Evolutionary conservation across 805 yeast genomes (phyloP).

Genomic region (Saccharomyces paradoxus): DNA sequence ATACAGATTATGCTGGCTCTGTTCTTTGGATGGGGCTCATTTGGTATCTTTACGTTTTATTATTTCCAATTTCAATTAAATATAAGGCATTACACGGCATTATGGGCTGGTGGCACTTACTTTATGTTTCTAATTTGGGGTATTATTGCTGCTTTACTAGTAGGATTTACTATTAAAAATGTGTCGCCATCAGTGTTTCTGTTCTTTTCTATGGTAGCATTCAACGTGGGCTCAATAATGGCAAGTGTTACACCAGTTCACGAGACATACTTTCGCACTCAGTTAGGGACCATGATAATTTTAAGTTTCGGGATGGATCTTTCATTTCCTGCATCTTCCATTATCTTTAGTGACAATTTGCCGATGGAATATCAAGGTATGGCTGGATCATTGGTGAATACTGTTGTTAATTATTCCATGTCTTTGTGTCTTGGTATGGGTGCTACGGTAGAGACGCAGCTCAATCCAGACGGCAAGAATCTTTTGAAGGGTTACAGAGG

Average conservation of each 20-base stretch:
- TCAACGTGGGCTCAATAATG: constrained; percentile 46
- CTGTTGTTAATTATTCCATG: constrained; percentile 64
- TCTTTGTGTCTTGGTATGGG: constrained; percentile 65
- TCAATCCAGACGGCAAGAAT: constrained; percentile 22
- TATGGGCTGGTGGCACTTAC: constrained; percentile 41
- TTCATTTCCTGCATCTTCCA: constrained; percentile 67
- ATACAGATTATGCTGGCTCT: constrained; percentile 43
- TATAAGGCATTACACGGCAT: constrained; percentile 40
- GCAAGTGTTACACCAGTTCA: constrained; percentile 48
- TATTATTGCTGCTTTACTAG: constrained; percentile 43
- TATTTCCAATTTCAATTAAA: constrained; percentile 45
- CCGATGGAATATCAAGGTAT: constrained; percentile 65
- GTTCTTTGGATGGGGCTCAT: constrained; percentile 68
- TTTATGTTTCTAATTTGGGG: constrained; percentile 47
- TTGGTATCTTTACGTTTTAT: constrained; percentile 67
- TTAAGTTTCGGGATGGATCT: constrained; percentile 70
- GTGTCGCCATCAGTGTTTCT: constrained; percentile 45
- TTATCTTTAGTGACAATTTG: constrained; percentile 49
- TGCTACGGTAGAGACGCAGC: constrained; percentile 50
- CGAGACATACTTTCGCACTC: constrained; percentile 52
- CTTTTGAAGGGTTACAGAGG: constrained; percentile 42
- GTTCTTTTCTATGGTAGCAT: constrained; percentile 43
- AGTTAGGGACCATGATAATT: constrained; percentile 48
- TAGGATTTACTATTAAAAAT: constrained; percentile 40
- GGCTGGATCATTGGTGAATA: constrained; percentile 66